A percentile compares a stretch with the other conserved stretches of the same genome.
phyloP scores from a whole-genome alignment of 1,284 basidiomycete species.

The Fomitiporia mediterranea region DNA sequence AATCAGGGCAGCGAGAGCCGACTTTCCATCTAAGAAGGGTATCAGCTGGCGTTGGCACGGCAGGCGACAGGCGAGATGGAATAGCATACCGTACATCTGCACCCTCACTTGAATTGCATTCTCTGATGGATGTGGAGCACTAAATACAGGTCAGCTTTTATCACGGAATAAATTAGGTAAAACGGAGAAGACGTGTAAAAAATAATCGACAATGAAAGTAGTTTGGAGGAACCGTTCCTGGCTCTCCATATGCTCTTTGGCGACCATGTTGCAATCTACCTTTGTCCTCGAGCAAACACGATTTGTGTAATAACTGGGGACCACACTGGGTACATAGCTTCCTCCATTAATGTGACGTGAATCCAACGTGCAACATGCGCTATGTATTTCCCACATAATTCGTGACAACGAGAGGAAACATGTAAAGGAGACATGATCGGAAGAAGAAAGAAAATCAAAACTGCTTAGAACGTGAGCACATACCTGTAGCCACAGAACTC shows the following conservation, averaged over 20 bases:
- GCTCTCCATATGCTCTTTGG: too few species aligned
- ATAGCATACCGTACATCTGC: slow-evolving; percentile 93
- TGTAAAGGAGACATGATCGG: background rate
- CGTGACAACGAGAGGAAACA: too few species aligned
- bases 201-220: too few species aligned
- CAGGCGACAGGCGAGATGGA: slow-evolving; percentile 1
- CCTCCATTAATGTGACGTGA: too few species aligned
- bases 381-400: too few species aligned
- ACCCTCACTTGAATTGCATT: slow-evolving; percentile 93
- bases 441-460: slow-evolving; percentile 18
- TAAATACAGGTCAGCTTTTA: slow-evolving; percentile 30
- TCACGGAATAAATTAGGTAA: background rate
- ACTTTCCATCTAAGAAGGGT: slow-evolving; percentile 57
- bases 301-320: too few species aligned
- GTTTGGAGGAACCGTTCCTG: too few species aligned
- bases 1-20: slow-evolving; percentile 74
- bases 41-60: background rate
- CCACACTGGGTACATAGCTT: too few species aligned
- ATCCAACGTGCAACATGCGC: too few species aligned
- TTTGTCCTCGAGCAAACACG: too few species aligned
- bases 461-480: too few species aligned
- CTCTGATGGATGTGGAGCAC: slow-evolving; percentile 94
- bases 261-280: too few species aligned
- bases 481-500: slow-evolving; percentile 98
- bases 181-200: background rate